A percentile compares a stretch with the other conserved stretches of the same genome.
Conservation (phyloP, 192 early-diverging fungal species). For the Coemansia sp. region DNA sequence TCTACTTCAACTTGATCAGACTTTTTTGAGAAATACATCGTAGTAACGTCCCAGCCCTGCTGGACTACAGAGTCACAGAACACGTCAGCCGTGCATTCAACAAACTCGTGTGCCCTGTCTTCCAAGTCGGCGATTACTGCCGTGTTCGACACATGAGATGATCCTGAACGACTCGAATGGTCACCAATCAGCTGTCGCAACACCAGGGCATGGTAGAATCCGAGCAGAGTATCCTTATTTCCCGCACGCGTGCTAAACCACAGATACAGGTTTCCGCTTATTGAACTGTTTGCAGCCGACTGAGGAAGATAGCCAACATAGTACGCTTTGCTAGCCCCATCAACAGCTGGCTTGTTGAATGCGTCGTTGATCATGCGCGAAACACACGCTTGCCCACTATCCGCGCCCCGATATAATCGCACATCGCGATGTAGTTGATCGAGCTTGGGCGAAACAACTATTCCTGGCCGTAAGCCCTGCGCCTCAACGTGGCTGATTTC, state of each 20-base stretch:
- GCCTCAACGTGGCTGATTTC: conserved; percentile 18
- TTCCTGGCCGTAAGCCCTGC: conserved; percentile 14
- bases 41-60: conserved; percentile 36
- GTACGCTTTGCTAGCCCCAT: conserved; percentile 9
- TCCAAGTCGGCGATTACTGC: neutral
- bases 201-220: conserved; percentile 31
- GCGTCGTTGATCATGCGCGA: conserved; percentile 22
- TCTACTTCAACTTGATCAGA: conserved; percentile 20
- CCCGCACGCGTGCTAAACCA: conserved; percentile 28
- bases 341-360: conserved; percentile 9
- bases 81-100: neutral
- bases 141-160: neutral
- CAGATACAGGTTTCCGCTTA: conserved; percentile 18
- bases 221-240: conserved; percentile 23
- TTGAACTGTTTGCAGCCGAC: conserved; percentile 1
- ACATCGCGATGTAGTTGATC: conserved; percentile 9
- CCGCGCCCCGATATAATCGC: neutral
- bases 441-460: conserved; percentile 20
- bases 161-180: neutral
- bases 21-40: conserved; percentile 27
- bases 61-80: conserved; percentile 14
- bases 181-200: neutral
- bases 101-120: neutral
- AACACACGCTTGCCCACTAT: neutral
- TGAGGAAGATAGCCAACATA: conserved; percentile 29